Conservation (phyloP, 306 rosid species). For the Geum urbanum region DNA sequence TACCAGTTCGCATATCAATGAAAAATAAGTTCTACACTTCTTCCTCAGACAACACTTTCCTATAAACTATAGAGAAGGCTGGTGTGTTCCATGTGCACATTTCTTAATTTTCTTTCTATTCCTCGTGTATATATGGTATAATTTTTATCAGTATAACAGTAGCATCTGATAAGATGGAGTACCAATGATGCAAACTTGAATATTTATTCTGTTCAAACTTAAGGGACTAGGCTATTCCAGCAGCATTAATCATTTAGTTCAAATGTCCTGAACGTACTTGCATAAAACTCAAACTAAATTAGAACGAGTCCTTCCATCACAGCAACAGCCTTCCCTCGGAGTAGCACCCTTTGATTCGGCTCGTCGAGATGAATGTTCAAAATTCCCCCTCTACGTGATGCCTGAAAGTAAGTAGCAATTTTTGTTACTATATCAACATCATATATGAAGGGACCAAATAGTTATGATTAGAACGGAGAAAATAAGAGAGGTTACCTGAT, state of each 20-base stretch:
- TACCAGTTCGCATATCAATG: too few relatives aligned
- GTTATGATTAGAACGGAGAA: neutral
- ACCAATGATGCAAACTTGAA: neutral
- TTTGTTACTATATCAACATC: neutral
- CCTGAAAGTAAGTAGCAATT: slow-evolving; percentile 32
- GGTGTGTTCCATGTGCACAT: too few relatives aligned
- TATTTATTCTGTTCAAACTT: neutral
- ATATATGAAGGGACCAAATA: neutral
- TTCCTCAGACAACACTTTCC: too few relatives aligned
- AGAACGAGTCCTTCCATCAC: slow-evolving; percentile 65
- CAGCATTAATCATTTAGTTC: neutral
- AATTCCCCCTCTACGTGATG: slow-evolving; percentile 73
- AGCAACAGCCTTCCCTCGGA: slow-evolving; percentile 67
- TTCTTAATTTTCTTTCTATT: too few relatives aligned
- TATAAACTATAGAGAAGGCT: too few relatives aligned
- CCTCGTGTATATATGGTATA: too few relatives aligned
- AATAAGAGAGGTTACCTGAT: neutral
- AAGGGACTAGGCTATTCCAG: neutral
- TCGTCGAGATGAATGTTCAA: slow-evolving; percentile 53
- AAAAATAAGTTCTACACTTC: too few relatives aligned
- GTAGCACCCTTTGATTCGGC: slow-evolving; percentile 52
- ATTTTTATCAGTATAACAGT: too few relatives aligned
- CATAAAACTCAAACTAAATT: slow-evolving; percentile 22
- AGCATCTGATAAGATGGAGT: too few relatives aligned
- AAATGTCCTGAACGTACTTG: neutral